phyloP scores from a whole-genome alignment of 2,329 filamentous ascomycete genomes.

The Ploettnerulaceae sp. region DNA sequence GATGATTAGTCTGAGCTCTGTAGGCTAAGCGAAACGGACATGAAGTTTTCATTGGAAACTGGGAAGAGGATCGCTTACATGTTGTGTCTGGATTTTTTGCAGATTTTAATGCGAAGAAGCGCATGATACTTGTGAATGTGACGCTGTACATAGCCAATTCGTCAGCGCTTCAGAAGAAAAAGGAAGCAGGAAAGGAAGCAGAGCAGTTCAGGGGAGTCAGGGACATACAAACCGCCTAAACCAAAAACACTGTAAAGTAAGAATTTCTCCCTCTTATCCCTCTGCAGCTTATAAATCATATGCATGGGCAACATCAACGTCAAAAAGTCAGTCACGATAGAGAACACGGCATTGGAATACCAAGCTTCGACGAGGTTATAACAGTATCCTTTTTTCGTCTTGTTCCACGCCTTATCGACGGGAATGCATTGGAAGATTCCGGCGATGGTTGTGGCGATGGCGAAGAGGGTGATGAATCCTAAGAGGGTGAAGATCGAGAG shows the following conservation, averaged over 20 bases:
- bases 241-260: slow-evolving; percentile 41
- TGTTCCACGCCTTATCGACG: slow-evolving; percentile 17
- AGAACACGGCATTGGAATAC: slow-evolving; percentile 18
- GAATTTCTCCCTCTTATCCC: slow-evolving; percentile 38
- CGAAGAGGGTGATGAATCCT: slow-evolving; percentile 8
- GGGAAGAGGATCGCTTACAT: slow-evolving; percentile 11
- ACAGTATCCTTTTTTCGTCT: slow-evolving; percentile 13
- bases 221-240: slow-evolving; percentile 35
- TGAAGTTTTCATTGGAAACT: no score
- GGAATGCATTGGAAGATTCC: slow-evolving; percentile 18
- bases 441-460: slow-evolving; percentile 14
- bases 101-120: slow-evolving; percentile 24
- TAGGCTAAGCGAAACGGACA: no score
- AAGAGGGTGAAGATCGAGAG: slow-evolving; percentile 13
- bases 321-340: slow-evolving; percentile 16
- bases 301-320: slow-evolving; percentile 18
- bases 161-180: neutral
- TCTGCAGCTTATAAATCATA: slow-evolving; percentile 19
- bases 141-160: slow-evolving; percentile 18
- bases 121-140: slow-evolving; percentile 33
- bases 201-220: no score
- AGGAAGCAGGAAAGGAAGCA: neutral
- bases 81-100: slow-evolving; percentile 18
- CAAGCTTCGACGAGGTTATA: slow-evolving; percentile 17
- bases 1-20: neutral